These are phyloP conservation scores for Zea mays DNA, from an alignment of 176 grass and related monocot species.

Conservation along the genomic window Zm-B73-REFERENCE-NAM-5.0 NC_050098.1:89266501-89267000, in stretches of 20 bases:
- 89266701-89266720: slow-evolving; percentile 67
- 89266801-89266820: slow-evolving; percentile 68
- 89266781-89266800: slow-evolving; percentile 76
- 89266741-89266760: slow-evolving; percentile 55
- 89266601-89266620: too few relatives aligned
- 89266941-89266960: slow-evolving; percentile 8
- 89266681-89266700: neutral
- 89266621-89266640: neutral
- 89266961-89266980: slow-evolving; percentile 14
- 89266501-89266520: too few relatives aligned
- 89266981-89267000: slow-evolving; percentile 5
- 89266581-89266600: too few relatives aligned
- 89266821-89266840: slow-evolving; percentile 53
- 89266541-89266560: too few relatives aligned
- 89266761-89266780: slow-evolving; percentile 57
- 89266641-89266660: too few relatives aligned
- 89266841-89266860: slow-evolving; percentile 91
- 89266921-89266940: slow-evolving; percentile 56
- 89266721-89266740: slow-evolving; percentile 80
- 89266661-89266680: neutral
- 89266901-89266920: slow-evolving; percentile 73
- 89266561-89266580: too few relatives aligned
- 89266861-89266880: slow-evolving; percentile 93
- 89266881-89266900: slow-evolving; percentile 74
- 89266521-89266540: too few relatives aligned